phyloP scores from a whole-genome alignment of 1,284 basidiomycete species.

The Kalmanozyma brasiliensis region DNA sequence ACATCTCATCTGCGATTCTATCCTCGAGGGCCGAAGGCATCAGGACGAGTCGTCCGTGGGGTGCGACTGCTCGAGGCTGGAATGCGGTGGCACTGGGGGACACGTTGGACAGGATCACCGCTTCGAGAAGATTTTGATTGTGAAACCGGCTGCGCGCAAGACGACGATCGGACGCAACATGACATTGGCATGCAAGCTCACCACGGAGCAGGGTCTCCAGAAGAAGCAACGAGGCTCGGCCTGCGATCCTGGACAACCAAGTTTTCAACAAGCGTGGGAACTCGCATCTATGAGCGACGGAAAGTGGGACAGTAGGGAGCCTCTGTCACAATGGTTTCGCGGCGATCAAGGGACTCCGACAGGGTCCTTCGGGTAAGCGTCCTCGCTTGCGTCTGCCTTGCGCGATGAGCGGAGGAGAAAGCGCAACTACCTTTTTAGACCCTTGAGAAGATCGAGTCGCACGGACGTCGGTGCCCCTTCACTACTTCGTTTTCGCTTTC shows the following conservation, averaged over 20 bases:
- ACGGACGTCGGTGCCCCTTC: too few species aligned
- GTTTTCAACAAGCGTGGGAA: too few species aligned
- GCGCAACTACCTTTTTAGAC: background rate
- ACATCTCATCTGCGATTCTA: background rate
- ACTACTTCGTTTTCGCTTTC: too few species aligned
- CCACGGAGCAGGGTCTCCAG: constrained; percentile 1
- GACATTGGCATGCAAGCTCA: constrained; percentile 2
- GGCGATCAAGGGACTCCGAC: background rate
- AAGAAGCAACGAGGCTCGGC: background rate
- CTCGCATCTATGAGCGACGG: background rate
- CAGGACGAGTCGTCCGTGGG: background rate
- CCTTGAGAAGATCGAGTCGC: too few species aligned
- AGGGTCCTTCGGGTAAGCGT: constrained; percentile 4
- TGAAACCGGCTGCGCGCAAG: constrained; percentile 11
- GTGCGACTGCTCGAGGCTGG: background rate
- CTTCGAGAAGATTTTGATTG: constrained; percentile 10
- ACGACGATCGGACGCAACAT: constrained; percentile 28
- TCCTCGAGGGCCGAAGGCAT: background rate
- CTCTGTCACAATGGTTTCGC: too few species aligned
- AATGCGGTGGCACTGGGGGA: background rate
- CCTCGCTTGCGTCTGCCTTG: constrained; percentile 2
- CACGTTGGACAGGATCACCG: background rate
- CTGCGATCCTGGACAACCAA: too few species aligned
- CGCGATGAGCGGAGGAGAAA: constrained; percentile 2
- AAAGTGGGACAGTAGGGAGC: background rate